phyloP scores from a whole-genome alignment of 345 rosid genomes.

The Alliaria petiolata region DNA sequence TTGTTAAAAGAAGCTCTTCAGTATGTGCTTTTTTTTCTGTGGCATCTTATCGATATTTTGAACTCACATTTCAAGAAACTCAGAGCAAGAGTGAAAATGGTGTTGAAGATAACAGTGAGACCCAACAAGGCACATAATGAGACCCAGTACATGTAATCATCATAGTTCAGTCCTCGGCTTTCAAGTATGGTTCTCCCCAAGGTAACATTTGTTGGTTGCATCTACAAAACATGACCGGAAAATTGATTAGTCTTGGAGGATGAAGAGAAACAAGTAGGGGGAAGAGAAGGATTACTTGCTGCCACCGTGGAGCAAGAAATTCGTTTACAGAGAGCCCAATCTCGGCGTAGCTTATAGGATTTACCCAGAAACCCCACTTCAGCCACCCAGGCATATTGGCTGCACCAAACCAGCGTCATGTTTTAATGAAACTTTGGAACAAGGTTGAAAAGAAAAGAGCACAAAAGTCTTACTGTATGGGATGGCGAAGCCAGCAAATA shows the following conservation, averaged over 20 bases:
- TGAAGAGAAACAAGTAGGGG: not conserved
- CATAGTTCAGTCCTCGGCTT: conserved; percentile 59
- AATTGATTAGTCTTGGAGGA: not conserved
- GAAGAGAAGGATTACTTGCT: conserved; percentile 41
- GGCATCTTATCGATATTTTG: not conserved
- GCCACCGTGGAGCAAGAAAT: conserved; percentile 76
- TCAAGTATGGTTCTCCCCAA: conserved; percentile 50
- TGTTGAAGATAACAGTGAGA: conserved; percentile 54
- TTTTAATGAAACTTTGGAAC: not conserved
- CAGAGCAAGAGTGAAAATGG: conserved; percentile 59
- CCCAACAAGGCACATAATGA: conserved; percentile 59
- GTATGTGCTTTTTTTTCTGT: not conserved
- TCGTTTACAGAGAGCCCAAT: conserved; percentile 66
- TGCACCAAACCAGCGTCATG: conserved; percentile 30
- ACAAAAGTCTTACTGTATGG: conserved; percentile 42
- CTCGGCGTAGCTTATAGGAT: conserved; percentile 63
- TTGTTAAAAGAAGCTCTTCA: not conserved
- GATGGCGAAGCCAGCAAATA: conserved; percentile 67
- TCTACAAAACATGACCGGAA: conserved; percentile 25
- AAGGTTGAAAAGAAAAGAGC: not conserved
- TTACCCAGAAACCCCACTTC: conserved; percentile 76
- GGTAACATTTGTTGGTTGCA: conserved; percentile 40
- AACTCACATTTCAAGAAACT: conserved; percentile 64
- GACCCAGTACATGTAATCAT: conserved; percentile 55
- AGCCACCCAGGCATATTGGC: conserved; percentile 74